Evolutionary conservation across 108 stramenopile species (phyloP).

Genomic region (Conticribra guillardii): DNA sequence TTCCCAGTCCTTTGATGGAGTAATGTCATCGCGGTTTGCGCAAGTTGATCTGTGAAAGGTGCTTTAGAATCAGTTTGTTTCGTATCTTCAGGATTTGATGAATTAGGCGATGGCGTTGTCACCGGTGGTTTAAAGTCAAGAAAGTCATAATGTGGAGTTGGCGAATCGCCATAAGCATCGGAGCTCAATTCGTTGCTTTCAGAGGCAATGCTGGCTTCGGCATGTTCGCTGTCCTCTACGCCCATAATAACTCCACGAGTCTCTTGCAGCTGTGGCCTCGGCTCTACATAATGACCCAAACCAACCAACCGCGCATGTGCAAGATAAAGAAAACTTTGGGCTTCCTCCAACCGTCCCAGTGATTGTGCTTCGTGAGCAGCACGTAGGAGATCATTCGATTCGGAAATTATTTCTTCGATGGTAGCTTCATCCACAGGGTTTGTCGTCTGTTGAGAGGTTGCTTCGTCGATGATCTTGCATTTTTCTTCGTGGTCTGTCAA

Average conservation of each 20-base stretch:
- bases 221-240: not conserved
- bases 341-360: conserved; percentile 9
- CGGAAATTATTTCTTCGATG: conserved; percentile 12
- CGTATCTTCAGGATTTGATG: not conserved
- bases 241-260: not conserved
- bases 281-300: conserved; percentile 8
- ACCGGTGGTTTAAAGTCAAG: not conserved
- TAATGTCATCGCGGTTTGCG: not conserved
- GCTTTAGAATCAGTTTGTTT: no score
- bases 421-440: not conserved
- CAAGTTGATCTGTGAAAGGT: not conserved
- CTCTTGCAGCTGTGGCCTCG: not conserved
- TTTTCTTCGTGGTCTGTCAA: no score
- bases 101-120: not conserved
- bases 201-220: not conserved
- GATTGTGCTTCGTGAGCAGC: conserved; percentile 18
- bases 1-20: not conserved
- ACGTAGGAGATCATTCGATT: conserved; percentile 10
- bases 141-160: not conserved
- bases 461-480: no score
- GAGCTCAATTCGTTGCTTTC: not conserved
- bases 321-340: conserved; percentile 10
- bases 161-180: not conserved
- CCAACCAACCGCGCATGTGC: conserved; percentile 19
- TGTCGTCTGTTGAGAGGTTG: no score